Evolutionary conservation across 2,329 filamentous ascomycete genomes (phyloP).

Genomic region (Trichoderma koningii): DNA sequence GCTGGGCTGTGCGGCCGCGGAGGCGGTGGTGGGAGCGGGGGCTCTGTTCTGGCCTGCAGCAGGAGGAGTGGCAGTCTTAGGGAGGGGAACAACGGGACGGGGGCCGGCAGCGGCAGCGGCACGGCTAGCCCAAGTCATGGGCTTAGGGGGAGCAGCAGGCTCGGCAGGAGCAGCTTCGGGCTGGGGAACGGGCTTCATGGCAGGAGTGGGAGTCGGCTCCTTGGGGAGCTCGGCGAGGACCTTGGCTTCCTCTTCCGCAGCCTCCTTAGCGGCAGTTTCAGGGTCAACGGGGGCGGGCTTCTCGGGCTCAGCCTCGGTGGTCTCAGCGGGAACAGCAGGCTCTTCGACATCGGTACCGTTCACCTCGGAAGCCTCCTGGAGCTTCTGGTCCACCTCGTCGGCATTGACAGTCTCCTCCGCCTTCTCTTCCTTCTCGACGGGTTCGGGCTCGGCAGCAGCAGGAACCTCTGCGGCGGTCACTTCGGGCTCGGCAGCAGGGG

Average conservation of each 20-base stretch:
- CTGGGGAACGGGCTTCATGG: slow-evolving; percentile 47
- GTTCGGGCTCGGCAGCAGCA: slow-evolving; percentile 40
- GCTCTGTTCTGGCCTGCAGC: slow-evolving; percentile 53
- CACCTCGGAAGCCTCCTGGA: slow-evolving; percentile 62
- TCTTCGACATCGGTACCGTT: slow-evolving; percentile 40
- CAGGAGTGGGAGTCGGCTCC: slow-evolving; percentile 59
- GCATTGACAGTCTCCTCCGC: slow-evolving; percentile 54
- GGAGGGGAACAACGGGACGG: slow-evolving; percentile 54
- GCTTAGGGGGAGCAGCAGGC: slow-evolving; percentile 55
- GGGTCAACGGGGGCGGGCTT: slow-evolving; percentile 43
- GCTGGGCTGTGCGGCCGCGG: slow-evolving; percentile 38
- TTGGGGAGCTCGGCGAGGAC: slow-evolving; percentile 68
- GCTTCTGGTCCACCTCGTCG: slow-evolving; percentile 69
- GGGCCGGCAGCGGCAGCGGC: slow-evolving; percentile 60
- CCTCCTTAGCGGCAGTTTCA: slow-evolving; percentile 55
- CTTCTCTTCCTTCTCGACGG: slow-evolving; percentile 39
- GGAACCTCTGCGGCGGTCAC: slow-evolving; percentile 35
- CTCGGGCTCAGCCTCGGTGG: slow-evolving; percentile 43
- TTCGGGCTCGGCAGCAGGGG: slow-evolving; percentile 33
- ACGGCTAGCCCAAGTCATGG: slow-evolving; percentile 75
- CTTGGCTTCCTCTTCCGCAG: slow-evolving; percentile 54
- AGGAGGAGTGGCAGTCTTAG: slow-evolving; percentile 60
- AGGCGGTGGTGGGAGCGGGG: slow-evolving; percentile 49
- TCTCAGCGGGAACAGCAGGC: slow-evolving; percentile 44
- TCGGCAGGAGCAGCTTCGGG: slow-evolving; percentile 54